Conservation (phyloP, 2,329 filamentous ascomycete genomes). For the Ascomycota sp. region DNA sequence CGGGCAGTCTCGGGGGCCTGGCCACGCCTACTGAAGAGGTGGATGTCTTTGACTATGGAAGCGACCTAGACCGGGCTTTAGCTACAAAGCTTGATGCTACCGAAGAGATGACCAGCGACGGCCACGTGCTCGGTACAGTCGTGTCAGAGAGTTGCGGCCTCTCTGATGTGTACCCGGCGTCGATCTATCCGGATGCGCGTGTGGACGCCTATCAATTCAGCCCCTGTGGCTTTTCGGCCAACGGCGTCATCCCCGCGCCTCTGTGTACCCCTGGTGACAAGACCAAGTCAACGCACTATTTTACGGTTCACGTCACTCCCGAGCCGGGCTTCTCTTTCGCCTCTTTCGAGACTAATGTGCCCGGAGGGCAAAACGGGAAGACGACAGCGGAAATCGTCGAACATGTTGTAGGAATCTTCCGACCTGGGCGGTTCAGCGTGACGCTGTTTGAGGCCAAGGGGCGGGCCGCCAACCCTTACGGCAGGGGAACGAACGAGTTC, state of each 20-base stretch:
- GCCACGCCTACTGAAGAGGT: constrained; percentile 34
- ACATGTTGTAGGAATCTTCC: constrained; percentile 88
- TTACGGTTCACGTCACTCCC: constrained; percentile 93
- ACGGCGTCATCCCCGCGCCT: constrained; percentile 74
- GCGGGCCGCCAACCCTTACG: constrained; percentile 19
- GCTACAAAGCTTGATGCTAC: constrained; percentile 33
- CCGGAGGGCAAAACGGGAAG: constrained; percentile 65
- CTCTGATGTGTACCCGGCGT: constrained; percentile 66
- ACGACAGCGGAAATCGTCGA: constrained; percentile 79
- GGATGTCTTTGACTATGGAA: constrained; percentile 61
- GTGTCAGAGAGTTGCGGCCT: constrained; percentile 80
- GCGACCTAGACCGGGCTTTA: constrained; percentile 27
- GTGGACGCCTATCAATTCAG: constrained; percentile 94
- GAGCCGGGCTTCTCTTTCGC: constrained; percentile 95
- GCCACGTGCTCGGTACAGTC: constrained; percentile 76
- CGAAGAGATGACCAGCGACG: constrained; percentile 70
- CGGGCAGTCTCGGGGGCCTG: constrained; percentile 36
- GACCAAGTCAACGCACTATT: constrained; percentile 54
- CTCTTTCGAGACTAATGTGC: constrained; percentile 95
- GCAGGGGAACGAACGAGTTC: constrained; percentile 18
- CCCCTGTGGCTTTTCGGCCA: constrained; percentile 91
- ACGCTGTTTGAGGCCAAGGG: constrained; percentile 84
- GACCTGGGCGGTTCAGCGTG: constrained; percentile 89
- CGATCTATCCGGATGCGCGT: constrained; percentile 73
- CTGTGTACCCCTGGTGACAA: constrained; percentile 13